Conservation (phyloP, 2,329 filamentous ascomycete species). For the Acrocalymma vagum region DNA sequence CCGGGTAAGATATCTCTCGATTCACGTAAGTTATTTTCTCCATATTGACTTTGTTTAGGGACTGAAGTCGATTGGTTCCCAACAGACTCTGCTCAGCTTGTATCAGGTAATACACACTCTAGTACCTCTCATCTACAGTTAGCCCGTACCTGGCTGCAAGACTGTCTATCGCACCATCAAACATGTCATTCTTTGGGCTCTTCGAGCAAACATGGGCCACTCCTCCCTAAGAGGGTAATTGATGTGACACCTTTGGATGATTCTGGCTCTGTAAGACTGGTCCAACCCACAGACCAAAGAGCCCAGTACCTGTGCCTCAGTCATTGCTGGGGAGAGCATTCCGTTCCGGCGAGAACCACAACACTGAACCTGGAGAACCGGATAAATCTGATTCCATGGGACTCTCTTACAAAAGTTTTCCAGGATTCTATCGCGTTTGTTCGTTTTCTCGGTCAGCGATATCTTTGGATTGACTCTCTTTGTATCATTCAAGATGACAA, state of each 20-base stretch:
- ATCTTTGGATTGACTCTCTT: slow-evolving; percentile 9
- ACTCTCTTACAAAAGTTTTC: slow-evolving; percentile 9
- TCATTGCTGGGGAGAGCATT: slow-evolving; percentile 20
- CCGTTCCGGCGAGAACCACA: slow-evolving; percentile 7
- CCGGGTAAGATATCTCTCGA: no score
- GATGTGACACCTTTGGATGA: background rate
- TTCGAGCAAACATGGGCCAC: background rate
- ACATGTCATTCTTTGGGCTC: no score
- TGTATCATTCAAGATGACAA: slow-evolving; percentile 9
- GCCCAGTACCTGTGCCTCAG: slow-evolving; percentile 10
- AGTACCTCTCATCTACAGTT: background rate
- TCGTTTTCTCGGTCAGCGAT: background rate
- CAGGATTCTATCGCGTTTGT: slow-evolving; percentile 1
- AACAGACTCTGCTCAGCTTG: background rate
- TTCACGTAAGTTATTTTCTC: background rate
- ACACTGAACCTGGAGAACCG: background rate
- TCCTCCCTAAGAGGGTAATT: background rate
- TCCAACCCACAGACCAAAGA: slow-evolving; percentile 2
- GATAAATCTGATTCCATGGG: slow-evolving; percentile 8
- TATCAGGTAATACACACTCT: background rate
- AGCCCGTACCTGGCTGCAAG: background rate
- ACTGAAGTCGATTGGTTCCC: background rate
- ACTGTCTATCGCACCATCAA: background rate
- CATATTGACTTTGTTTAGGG: background rate
- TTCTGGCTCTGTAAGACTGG: slow-evolving; percentile 1